These are phyloP conservation scores for Boletus insuetus DNA, from an alignment of 768 basidiomycete genomes.

Conservation along the genomic window DNA sequence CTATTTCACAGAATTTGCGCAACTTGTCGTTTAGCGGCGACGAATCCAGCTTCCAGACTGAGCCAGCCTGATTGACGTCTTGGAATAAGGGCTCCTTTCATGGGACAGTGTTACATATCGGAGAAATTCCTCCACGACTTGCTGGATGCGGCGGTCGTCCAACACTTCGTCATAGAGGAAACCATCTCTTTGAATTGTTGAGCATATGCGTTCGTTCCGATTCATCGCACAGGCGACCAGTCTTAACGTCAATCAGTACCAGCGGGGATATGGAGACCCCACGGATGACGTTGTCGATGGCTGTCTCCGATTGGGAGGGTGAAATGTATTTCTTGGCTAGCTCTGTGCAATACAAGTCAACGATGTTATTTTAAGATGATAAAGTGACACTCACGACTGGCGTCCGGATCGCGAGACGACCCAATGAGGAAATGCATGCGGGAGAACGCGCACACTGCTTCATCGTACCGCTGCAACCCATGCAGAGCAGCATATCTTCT, in stretches of 20 bases:
- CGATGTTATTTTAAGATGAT: rapidly evolving
- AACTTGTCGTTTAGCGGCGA: slow-evolving; percentile 2
- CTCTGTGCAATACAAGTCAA: not conserved
- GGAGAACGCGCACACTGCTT: not conserved
- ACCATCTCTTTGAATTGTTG: slow-evolving; percentile 4
- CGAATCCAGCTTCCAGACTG: slow-evolving; percentile 3
- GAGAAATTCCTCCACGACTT: slow-evolving; percentile 1
- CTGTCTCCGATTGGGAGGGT: not conserved
- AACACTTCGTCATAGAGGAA: slow-evolving; percentile 5
- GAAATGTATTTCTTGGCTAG: not conserved
- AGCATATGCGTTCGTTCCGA: not conserved
- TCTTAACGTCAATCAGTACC: not conserved
- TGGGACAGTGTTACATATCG: slow-evolving; percentile 12
- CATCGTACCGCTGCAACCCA: not conserved
- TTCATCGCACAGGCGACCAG: not conserved
- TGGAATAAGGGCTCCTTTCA: slow-evolving; percentile 6
- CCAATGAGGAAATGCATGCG: not conserved
- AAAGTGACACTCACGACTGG: not conserved
- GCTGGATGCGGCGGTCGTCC: not conserved
- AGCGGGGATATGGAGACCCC: not conserved
- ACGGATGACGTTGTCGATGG: not conserved
- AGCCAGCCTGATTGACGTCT: not conserved
- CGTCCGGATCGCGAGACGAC: not conserved
- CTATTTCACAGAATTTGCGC: slow-evolving; percentile 4
- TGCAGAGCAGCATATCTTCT: slow-evolving; percentile 2